Evolutionary conservation across 164 flowering plant genomes (phyloP).

Genomic region (Annona cherimola): DNA sequence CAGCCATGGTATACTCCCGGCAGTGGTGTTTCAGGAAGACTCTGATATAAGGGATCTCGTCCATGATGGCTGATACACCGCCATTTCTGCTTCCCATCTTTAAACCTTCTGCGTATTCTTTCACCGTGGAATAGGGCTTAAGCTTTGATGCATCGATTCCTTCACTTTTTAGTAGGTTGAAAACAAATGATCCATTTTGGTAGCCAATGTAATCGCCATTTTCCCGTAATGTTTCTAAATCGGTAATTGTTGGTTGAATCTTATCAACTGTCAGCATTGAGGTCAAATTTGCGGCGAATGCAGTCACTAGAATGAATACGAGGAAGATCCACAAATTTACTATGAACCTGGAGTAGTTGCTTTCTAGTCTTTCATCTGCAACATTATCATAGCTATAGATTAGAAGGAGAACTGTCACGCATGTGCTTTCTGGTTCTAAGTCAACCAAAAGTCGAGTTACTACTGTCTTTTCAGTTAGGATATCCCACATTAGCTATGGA

Average conservation of each 20-base stretch:
- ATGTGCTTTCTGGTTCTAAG: not conserved
- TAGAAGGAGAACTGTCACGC: not conserved
- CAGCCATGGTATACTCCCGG: conserved; percentile 12
- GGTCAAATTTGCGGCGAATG: conserved; percentile 5
- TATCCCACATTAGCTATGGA: no score
- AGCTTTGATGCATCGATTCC: conserved; percentile 24
- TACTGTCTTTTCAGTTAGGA: no score
- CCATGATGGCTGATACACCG: conserved; percentile 33
- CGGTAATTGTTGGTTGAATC: not conserved
- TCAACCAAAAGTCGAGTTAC: no score
- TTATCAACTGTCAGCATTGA: conserved; percentile 8
- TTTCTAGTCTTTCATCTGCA: conserved; percentile 5
- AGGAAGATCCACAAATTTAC: conserved; percentile 4
- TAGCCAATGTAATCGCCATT: conserved; percentile 12
- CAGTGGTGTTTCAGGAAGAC: conserved; percentile 17
- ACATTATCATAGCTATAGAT: not conserved
- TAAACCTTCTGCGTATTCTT: conserved; percentile 22
- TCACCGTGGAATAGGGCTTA: conserved; percentile 10
- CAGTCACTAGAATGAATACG: not conserved
- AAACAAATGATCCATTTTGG: conserved; percentile 8
- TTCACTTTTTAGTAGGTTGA: conserved; percentile 12
- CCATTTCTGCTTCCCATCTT: conserved; percentile 22
- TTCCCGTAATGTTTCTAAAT: not conserved
- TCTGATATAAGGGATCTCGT: conserved; percentile 30
- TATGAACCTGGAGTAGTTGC: conserved; percentile 8